Conservation (phyloP, 1,284 basidiomycete species). For the Cryptococcus sp. region DNA sequence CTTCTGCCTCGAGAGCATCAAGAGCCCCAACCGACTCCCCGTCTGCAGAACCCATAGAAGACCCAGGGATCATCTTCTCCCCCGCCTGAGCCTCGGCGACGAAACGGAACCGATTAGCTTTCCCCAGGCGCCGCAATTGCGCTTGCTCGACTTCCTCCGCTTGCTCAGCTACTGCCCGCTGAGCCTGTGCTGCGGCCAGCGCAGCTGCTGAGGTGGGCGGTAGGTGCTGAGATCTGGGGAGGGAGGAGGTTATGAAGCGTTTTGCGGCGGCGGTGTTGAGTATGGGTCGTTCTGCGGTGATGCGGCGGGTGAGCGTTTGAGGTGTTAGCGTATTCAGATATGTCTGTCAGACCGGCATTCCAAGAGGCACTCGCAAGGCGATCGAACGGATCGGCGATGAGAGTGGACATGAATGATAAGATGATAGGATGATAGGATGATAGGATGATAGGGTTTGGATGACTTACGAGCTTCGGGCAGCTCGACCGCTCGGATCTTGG, state of each 20-base stretch:
- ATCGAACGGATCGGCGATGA: neutral
- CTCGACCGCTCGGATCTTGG: slow-evolving; percentile 43
- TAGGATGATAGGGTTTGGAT: neutral
- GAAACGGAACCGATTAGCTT: slow-evolving; percentile 31
- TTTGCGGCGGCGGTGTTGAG: slow-evolving; percentile 42
- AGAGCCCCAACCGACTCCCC: neutral
- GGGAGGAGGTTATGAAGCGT: slow-evolving; percentile 39
- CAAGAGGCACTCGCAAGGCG: neutral
- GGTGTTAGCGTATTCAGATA: neutral
- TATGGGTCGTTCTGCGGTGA: slow-evolving; percentile 7
- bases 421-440: neutral
- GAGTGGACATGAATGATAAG: neutral
- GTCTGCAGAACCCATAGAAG: neutral
- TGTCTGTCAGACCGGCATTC: neutral
- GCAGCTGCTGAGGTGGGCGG: slow-evolving; percentile 20
- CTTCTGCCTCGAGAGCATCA: slow-evolving; percentile 10
- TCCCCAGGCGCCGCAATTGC: slow-evolving; percentile 14
- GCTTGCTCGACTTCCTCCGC: slow-evolving; percentile 17
- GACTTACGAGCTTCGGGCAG: slow-evolving; percentile 34
- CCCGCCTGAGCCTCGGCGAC: slow-evolving; percentile 21
- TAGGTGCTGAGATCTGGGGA: slow-evolving; percentile 28
- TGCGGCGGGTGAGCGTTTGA: too few relatives aligned
- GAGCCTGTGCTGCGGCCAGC: slow-evolving; percentile 15
- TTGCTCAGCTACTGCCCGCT: slow-evolving; percentile 16
- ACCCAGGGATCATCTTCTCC: slow-evolving; percentile 25